phyloP scores from a whole-genome alignment of 139 green algal species.

The Volvox reticuliferus region DNA sequence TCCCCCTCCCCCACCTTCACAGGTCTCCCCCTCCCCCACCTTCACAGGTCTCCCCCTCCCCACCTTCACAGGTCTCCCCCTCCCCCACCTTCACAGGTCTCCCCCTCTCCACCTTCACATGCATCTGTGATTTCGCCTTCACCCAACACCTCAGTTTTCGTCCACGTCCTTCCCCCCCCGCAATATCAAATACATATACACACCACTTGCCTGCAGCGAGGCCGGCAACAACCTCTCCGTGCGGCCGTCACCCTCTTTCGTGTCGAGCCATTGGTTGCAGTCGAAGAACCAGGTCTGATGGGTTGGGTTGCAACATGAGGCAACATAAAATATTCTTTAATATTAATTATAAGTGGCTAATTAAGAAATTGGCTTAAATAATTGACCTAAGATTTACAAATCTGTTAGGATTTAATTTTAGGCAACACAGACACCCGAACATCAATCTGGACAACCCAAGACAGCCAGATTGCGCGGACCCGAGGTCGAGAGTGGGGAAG shows the following conservation, averaged over 20 bases:
- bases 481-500: too few species aligned
- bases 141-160: neutral
- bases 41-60: neutral
- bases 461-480: too few species aligned
- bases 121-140: neutral
- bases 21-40: too few species aligned
- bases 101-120: neutral
- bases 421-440: too few species aligned
- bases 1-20: neutral
- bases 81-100: neutral
- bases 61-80: neutral
- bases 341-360: too few species aligned
- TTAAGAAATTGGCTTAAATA: too few species aligned
- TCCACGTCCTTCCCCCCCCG: neutral
- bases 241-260: constrained; percentile 42
- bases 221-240: constrained; percentile 51
- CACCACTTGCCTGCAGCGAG: constrained; percentile 5
- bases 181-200: too few species aligned
- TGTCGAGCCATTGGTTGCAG: constrained; percentile 58
- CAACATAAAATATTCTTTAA: too few species aligned
- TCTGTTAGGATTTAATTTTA: too few species aligned
- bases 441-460: too few species aligned
- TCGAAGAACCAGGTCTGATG: constrained; percentile 64
- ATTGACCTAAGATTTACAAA: too few species aligned
- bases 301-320: too few species aligned